Evolutionary conservation across 768 basidiomycete species (phyloP).

Genomic region (Termitomyces sp.): DNA sequence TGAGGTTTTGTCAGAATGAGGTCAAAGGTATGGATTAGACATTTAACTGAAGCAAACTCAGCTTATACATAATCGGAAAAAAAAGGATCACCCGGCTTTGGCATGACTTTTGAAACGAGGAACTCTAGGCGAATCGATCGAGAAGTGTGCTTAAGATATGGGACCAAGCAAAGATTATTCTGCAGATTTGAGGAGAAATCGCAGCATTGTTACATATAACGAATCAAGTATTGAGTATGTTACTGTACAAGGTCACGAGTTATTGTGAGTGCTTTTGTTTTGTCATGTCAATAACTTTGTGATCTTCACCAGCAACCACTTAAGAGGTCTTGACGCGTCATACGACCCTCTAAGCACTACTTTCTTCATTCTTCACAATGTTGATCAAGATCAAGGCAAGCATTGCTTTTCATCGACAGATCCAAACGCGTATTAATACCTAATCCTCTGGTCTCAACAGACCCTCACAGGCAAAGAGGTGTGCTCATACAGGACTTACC

Average conservation of each 20-base stretch:
- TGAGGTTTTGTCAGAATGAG: background rate
- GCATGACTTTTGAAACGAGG: background rate
- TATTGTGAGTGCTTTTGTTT: background rate
- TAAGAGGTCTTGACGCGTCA: slow-evolving; percentile 2
- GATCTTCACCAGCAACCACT: background rate
- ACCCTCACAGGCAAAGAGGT: slow-evolving; percentile 98
- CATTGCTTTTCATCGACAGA: background rate
- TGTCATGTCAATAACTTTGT: background rate
- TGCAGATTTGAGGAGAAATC: background rate
- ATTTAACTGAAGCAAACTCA: background rate
- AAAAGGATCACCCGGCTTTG: background rate
- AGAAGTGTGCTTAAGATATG: too few relatives aligned
- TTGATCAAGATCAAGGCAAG: slow-evolving; percentile 87
- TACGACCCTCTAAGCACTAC: background rate
- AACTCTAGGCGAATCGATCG: background rate
- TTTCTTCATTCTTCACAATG: slow-evolving; percentile 35
- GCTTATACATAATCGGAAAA: background rate
- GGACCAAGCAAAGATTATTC: background rate
- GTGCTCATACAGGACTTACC: slow-evolving; percentile 2
- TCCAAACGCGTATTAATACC: slow-evolving; percentile 1
- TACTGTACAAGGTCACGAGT: background rate
- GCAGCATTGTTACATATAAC: background rate
- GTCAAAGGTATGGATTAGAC: background rate
- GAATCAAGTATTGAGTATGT: background rate
- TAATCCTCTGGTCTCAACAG: slow-evolving; percentile 32